Evolutionary conservation across 2,329 filamentous ascomycete genomes (phyloP).

Genomic region (Alternaria consortialis): DNA sequence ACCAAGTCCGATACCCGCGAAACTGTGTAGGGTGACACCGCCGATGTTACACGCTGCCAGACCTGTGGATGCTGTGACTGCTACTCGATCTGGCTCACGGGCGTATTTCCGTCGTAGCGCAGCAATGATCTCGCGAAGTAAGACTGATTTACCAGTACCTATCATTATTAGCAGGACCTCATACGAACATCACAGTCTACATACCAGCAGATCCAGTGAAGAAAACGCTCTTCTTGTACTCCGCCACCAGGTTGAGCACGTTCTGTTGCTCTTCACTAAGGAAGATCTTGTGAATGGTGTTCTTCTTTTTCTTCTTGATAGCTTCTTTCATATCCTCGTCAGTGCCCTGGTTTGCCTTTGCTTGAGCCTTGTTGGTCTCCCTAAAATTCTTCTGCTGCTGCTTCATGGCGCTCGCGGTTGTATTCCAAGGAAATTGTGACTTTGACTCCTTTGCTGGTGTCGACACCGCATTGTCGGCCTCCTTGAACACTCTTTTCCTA

Average conservation of each 20-base stretch:
- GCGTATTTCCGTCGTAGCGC: constrained; percentile 79
- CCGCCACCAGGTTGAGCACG: constrained; percentile 82
- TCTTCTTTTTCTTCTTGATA: constrained; percentile 54
- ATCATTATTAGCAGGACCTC: constrained; percentile 11
- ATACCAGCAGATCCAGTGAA: constrained; percentile 91
- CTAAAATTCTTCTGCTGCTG: constrained; percentile 78
- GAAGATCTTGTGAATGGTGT: constrained; percentile 66
- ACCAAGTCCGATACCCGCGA: constrained; percentile 91
- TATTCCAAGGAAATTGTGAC: constrained; percentile 70
- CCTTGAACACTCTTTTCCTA: constrained; percentile 46
- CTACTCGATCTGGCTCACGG: constrained; percentile 82
- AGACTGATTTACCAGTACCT: constrained; percentile 92
- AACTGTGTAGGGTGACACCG: constrained; percentile 94
- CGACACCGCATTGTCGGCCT: constrained; percentile 47
- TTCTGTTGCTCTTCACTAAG: constrained; percentile 87
- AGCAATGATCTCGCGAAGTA: constrained; percentile 90
- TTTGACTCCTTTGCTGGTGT: constrained; percentile 56
- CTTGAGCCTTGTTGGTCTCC: constrained; percentile 66
- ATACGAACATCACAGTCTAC: constrained; percentile 2
- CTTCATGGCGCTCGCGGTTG: constrained; percentile 76
- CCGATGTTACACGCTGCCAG: constrained; percentile 97
- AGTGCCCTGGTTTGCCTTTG: constrained; percentile 48
- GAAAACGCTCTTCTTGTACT: constrained; percentile 87
- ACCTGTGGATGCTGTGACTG: constrained; percentile 94
- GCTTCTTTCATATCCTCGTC: constrained; percentile 60